Evolutionary conservation across 169 alveolate genomes (phyloP), one percentile per base, ranked within the genome.

Genomic region (Toxoplasma gondii): DNA sequence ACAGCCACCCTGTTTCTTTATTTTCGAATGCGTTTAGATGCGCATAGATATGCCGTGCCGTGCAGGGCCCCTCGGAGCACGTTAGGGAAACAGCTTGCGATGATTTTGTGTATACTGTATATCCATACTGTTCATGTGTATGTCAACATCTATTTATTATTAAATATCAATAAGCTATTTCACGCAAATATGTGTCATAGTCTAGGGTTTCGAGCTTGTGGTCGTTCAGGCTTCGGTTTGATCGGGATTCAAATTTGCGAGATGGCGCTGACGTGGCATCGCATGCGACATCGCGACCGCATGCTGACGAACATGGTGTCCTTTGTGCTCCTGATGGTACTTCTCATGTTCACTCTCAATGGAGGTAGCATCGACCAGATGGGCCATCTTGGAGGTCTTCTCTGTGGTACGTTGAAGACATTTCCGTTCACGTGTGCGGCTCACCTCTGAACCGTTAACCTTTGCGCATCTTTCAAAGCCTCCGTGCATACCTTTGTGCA

Each of bases 381-480:
- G 96, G 98, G 98, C 0, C 98, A 97, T 88, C 95, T 96, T 88
- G 98, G 98, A 87, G 98, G 98, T n/a, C 84, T 97, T 29, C 93
- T 97, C 22, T 94, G 97, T 90, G 97, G 97, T 96, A 80, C 87
- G 88, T 41, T 44, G 34, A 19, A n/a, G 16, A 41, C 67, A 31
- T 43, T 31, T 5, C 29, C 58, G 67, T 36, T 74, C 92, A 54
- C 22, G 58, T 36, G 34, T n/a, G 49, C 19, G 64, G 41, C 22
- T 36, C 53, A 41, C 54, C 82, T 45, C 0, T 69, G 39, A 2
- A 10, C 39, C 86, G 44, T 49, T 1, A 16, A 24, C 36, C 31
- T 36, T 43, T 41, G 45, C 70, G 17, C 12, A 12, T 49, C 58
- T 49, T 49, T 49, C 58, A 12, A 49, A 49, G 58, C 58, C 22